Conservation (phyloP, 805 yeast species). For the Suhomyces prunicola region DNA sequence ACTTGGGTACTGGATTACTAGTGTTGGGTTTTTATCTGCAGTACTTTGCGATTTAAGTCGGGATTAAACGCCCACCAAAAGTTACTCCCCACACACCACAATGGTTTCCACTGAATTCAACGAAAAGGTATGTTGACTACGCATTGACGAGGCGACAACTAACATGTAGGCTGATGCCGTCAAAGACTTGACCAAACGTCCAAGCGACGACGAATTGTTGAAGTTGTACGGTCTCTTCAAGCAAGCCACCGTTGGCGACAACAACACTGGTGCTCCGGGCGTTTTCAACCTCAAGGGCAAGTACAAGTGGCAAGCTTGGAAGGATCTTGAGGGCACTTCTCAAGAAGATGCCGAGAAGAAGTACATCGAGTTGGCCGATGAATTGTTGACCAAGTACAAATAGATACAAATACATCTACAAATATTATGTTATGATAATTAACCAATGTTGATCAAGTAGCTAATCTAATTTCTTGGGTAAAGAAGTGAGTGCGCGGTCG, state of each 20-base stretch:
- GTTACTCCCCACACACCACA: not conserved
- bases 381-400: slow-evolving; percentile 49
- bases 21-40: not conserved
- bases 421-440: no score
- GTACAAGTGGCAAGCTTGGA: slow-evolving; percentile 98
- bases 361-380: slow-evolving; percentile 66
- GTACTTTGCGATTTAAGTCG: not conserved
- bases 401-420: slow-evolving; percentile 6
- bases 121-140: slow-evolving; percentile 22
- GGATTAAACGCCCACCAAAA: not conserved
- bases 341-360: slow-evolving; percentile 89
- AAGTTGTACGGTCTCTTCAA: slow-evolving; percentile 88
- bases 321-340: slow-evolving; percentile 75
- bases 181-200: slow-evolving; percentile 68
- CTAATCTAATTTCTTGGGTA: not conserved
- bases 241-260: slow-evolving; percentile 97
- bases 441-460: no score
- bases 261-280: slow-evolving; percentile 83
- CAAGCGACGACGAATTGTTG: slow-evolving; percentile 82
- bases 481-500: not conserved
- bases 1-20: no score
- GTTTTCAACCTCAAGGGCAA: slow-evolving; percentile 90
- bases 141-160: slow-evolving; percentile 1
- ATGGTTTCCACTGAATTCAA: slow-evolving; percentile 30
- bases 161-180: slow-evolving; percentile 72